Conservation (phyloP, 805 yeast genomes). For the Lipomyces chichibuensis region DNA sequence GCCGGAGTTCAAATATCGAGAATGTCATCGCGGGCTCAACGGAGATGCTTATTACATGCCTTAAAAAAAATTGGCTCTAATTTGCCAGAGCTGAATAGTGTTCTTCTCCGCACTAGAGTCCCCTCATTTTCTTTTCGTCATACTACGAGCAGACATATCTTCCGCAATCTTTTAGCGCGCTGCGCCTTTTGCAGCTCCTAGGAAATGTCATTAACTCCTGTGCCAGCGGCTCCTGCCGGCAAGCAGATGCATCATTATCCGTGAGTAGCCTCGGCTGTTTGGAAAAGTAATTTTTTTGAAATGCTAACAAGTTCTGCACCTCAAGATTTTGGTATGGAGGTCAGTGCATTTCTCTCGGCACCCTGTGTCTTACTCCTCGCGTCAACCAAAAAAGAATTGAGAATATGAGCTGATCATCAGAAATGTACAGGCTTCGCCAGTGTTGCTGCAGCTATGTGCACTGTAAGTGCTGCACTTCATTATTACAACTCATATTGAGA, state of each 20-base stretch:
- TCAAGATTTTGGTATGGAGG: conserved; percentile 52
- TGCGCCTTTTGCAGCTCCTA: not conserved
- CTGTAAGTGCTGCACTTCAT: conserved; percentile 31
- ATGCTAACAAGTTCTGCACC: conserved; percentile 5
- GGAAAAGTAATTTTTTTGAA: not conserved
- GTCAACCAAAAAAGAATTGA: not conserved
- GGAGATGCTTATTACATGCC: too few species aligned
- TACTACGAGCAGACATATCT: not conserved
- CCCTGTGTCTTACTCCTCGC: not conserved
- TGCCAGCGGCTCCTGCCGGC: not conserved
- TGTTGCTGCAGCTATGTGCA: conserved; percentile 47
- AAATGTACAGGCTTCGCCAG: conserved; percentile 41
- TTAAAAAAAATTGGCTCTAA: not conserved
- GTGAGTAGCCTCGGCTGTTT: conserved; percentile 34
- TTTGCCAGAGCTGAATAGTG: not conserved
- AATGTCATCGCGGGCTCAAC: too few species aligned
- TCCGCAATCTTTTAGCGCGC: too few species aligned
- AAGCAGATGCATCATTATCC: conserved; percentile 38
- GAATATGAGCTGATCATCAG: not conserved
- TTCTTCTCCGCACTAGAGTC: not conserved
- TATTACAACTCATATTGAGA: not conserved
- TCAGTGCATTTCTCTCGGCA: conserved; percentile 8
- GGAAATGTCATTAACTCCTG: not conserved
- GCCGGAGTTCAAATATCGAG: too few species aligned
- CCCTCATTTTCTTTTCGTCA: not conserved